Evolutionary conservation across 306 rosid species (phyloP).

Genomic region (Lathyrus oleraceus): DNA sequence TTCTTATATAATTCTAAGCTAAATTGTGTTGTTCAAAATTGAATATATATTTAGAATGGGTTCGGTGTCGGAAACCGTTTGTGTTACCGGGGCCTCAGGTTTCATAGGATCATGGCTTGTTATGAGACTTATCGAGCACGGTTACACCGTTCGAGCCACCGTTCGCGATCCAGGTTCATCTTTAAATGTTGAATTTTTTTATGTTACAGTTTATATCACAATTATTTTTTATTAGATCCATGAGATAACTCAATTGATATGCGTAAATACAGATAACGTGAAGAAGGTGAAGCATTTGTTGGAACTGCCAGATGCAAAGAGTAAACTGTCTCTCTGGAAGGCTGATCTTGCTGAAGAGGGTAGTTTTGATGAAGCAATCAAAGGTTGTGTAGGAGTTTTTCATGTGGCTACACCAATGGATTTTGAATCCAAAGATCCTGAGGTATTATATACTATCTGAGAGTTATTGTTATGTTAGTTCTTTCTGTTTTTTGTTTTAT

Average conservation of each 20-base stretch:
- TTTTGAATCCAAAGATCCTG: constrained; percentile 81
- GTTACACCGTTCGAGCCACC: constrained; percentile 79
- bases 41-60: constrained; percentile 21
- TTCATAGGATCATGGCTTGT: constrained; percentile 81
- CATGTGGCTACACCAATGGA: constrained; percentile 94
- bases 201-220: too few species aligned
- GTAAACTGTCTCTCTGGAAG: constrained; percentile 62
- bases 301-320: constrained; percentile 59
- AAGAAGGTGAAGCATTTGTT: constrained; percentile 84
- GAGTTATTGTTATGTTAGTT: not conserved
- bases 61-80: constrained; percentile 44
- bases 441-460: too few species aligned
- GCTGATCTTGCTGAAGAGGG: constrained; percentile 72
- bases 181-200: not conserved
- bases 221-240: too few species aligned
- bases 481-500: not conserved
- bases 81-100: constrained; percentile 81
- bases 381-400: constrained; percentile 74
- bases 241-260: too few species aligned
- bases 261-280: constrained; percentile 43
- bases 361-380: constrained; percentile 71
- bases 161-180: constrained; percentile 69
- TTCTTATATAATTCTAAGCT: too few species aligned
- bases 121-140: constrained; percentile 69
- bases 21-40: not conserved